Conservation (phyloP, 805 yeast genomes). For the Cyberlindnera veronae region DNA sequence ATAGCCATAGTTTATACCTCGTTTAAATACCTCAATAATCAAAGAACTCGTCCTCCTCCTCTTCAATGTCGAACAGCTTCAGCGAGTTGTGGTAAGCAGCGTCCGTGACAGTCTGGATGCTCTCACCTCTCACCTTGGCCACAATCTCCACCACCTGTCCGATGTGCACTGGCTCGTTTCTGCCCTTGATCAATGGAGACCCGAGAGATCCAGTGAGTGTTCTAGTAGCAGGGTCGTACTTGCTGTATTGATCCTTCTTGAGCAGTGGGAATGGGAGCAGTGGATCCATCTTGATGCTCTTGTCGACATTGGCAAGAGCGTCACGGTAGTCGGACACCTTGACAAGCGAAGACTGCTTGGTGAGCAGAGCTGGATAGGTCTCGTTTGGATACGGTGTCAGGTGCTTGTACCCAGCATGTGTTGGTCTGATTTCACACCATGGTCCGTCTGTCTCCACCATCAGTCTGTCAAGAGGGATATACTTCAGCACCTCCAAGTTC, state of each 20-base stretch:
- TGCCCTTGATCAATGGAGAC: slow-evolving; percentile 58
- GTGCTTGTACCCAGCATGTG: slow-evolving; percentile 69
- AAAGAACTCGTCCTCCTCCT: slow-evolving; percentile 20
- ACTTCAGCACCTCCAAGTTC: slow-evolving; percentile 59
- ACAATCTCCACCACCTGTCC: slow-evolving; percentile 75
- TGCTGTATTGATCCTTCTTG: slow-evolving; percentile 57
- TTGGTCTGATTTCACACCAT: slow-evolving; percentile 91
- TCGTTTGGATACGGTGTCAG: slow-evolving; percentile 54
- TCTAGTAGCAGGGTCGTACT: slow-evolving; percentile 30
- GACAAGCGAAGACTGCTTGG: slow-evolving; percentile 20
- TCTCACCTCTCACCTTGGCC: slow-evolving; percentile 43
- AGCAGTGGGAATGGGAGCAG: slow-evolving; percentile 58
- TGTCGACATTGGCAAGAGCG: slow-evolving; percentile 8
- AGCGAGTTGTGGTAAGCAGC: slow-evolving; percentile 51
- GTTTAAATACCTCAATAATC: slow-evolving; percentile 4
- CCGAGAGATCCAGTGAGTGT: slow-evolving; percentile 31
- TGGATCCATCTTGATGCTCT: slow-evolving; percentile 37
- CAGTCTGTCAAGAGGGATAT: slow-evolving; percentile 67
- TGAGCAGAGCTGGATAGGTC: slow-evolving; percentile 43
- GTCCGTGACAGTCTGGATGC: slow-evolving; percentile 43
- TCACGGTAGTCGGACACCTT: slow-evolving; percentile 10
- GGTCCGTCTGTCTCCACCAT: slow-evolving; percentile 96
- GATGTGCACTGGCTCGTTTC: slow-evolving; percentile 91
- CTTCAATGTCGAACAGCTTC: slow-evolving; percentile 38
- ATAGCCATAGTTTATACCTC: no score